Evolutionary conservation across 2,329 filamentous ascomycete genomes (phyloP).

Genomic region (Albophoma yamanashiensis): DNA sequence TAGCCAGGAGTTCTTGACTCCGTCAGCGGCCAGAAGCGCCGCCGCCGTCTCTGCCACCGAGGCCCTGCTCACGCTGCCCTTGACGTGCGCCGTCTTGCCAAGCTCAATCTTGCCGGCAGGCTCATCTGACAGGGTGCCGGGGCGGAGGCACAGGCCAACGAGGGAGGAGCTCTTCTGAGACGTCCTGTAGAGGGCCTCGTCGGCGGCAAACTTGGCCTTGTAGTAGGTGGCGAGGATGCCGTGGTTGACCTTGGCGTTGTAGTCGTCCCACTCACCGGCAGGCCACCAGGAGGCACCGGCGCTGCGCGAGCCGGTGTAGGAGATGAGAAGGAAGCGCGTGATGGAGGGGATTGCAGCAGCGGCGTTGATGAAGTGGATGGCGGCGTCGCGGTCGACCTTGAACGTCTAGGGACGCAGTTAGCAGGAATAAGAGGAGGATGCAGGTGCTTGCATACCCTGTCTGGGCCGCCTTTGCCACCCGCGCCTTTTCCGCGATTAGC

Average conservation of each 20-base stretch:
- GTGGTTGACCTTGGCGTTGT: slow-evolving; percentile 27
- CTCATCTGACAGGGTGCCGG: slow-evolving; percentile 37
- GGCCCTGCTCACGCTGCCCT: slow-evolving; percentile 38
- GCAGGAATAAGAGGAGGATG: not conserved
- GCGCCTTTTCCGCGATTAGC: slow-evolving; percentile 28
- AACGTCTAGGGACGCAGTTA: slow-evolving; percentile 30
- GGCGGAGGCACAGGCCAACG: slow-evolving; percentile 41
- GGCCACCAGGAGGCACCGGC: slow-evolving; percentile 44
- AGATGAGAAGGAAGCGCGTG: slow-evolving; percentile 54
- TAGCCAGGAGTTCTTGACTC: slow-evolving; percentile 38
- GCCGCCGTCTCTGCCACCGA: slow-evolving; percentile 50
- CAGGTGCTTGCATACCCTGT: slow-evolving; percentile 22
- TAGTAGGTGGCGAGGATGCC: slow-evolving; percentile 41
- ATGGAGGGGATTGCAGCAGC: slow-evolving; percentile 42
- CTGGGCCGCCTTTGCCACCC: slow-evolving; percentile 46
- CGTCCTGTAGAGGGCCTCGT: slow-evolving; percentile 42
- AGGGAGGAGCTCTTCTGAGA: slow-evolving; percentile 30
- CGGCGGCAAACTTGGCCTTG: slow-evolving; percentile 49
- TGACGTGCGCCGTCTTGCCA: slow-evolving; percentile 29
- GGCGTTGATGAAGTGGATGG: slow-evolving; percentile 50
- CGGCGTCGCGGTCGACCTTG: slow-evolving; percentile 53
- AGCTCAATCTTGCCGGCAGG: slow-evolving; percentile 35
- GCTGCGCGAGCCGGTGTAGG: slow-evolving; percentile 46
- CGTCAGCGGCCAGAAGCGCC: slow-evolving; percentile 38
- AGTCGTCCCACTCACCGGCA: slow-evolving; percentile 35